These are phyloP conservation scores for Coniferiporia weirii DNA, from an alignment of 1,284 basidiomycete genomes.

Conservation along the genomic window DNA sequence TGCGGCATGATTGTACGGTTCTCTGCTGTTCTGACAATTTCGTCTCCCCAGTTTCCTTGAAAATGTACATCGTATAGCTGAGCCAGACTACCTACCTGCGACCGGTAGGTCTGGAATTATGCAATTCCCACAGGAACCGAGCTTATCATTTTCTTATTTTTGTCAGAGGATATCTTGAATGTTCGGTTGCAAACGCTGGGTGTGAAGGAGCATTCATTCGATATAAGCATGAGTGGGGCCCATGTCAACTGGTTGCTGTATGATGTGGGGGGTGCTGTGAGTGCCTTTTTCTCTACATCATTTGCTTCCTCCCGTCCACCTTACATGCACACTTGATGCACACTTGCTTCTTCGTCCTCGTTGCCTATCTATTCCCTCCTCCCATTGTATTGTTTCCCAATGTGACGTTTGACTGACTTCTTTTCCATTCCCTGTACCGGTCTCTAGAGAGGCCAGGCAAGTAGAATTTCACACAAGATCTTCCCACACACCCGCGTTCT, in stretches of 20 bases:
- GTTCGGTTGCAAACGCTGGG: slow-evolving; percentile 75
- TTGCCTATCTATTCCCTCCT: too few species aligned
- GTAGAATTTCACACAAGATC: slow-evolving; percentile 9
- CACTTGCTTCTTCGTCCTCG: too few species aligned
- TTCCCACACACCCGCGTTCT: background rate
- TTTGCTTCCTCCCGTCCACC: slow-evolving; percentile 30
- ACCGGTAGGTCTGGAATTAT: slow-evolving; percentile 42
- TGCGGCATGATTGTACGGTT: slow-evolving; percentile 1
- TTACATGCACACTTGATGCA: too few species aligned
- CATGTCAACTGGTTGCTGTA: slow-evolving; percentile 70
- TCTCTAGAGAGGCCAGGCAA: slow-evolving; percentile 20
- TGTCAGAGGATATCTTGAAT: slow-evolving; percentile 64
- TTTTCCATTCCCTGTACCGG: slow-evolving; percentile 11
- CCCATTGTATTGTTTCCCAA: too few species aligned
- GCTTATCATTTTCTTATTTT: background rate
- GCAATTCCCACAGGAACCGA: background rate
- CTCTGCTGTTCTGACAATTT: slow-evolving; percentile 5
- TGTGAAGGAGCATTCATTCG: slow-evolving; percentile 69
- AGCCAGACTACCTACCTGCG: slow-evolving; percentile 63
- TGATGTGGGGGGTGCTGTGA: slow-evolving; percentile 75
- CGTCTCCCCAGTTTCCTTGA: slow-evolving; percentile 53
- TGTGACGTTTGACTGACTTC: background rate
- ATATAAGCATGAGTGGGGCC: slow-evolving; percentile 54
- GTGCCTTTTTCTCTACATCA: slow-evolving; percentile 26
- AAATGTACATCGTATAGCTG: slow-evolving; percentile 56